Base-by-base conservation (phyloP, 1,284 basidiomycete species). In the Microbotryum intermedium region DNA sequence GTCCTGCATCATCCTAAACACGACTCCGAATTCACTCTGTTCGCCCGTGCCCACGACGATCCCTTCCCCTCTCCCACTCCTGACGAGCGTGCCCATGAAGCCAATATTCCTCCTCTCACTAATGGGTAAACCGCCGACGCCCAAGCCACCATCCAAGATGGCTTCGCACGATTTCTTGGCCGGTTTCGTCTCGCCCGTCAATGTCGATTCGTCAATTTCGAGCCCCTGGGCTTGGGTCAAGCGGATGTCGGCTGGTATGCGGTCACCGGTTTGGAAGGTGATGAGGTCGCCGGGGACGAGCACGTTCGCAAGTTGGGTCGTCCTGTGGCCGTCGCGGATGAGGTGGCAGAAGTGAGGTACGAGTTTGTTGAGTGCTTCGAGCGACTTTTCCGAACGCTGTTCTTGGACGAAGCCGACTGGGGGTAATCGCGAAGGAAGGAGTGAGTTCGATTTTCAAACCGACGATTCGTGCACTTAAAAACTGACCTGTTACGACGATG, bases 1-100 rank as follows among this genome's bases (percentile, higher is more conserved):
- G 72, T 95, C 90, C 75, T 97, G 91, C 87, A 97, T 93, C 91
- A 97, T 95, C 23, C 85, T 84, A 74, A 98, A 97, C 67, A 98
- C 90, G 61, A 93, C 85, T 21, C 94, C 94, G 74, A 97, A 95
- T 73, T 98, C 94, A 2, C 91, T 94, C 62, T 86, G 82, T 6
- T 82, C 79, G 3, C 94, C 94, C 0, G 87, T 97, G 4, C 88
- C 90, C 63, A 97, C 86, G 2, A 95, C 90, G 45, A 97, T 79
- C 3, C 93, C 94, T 42, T 81, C 79, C 0, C 90, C 94, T 64
- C 89, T 79, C 5, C 92, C 93, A 72, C 85, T 91, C 64, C 90
- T 81, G n/a, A 97, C 92, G 43, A 97, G 76, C 2, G 93, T 97
- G 4, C 94, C 94, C 94, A 98, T 97, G 73, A 92, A 95, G 2